Conservation (phyloP, 441 rosid species). For the Populus hybrid region DNA sequence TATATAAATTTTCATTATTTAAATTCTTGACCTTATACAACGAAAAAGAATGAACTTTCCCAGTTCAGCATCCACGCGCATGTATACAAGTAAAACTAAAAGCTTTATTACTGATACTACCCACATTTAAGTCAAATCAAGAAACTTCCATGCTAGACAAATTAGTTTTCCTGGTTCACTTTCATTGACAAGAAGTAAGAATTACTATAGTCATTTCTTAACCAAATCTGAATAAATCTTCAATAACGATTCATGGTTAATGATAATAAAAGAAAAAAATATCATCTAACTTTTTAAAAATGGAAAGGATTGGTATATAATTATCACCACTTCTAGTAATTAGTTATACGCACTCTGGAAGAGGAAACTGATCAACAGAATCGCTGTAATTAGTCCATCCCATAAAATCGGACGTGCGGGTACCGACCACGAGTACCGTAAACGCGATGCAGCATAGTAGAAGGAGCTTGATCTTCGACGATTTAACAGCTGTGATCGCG, state of each 20-base stretch:
- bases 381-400: constrained; percentile 38
- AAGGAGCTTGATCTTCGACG: constrained; percentile 64
- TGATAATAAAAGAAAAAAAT: too few relatives aligned
- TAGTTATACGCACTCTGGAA: constrained; percentile 43
- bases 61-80: too few relatives aligned
- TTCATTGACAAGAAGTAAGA: neutral
- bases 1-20: neutral
- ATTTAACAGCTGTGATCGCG: constrained; percentile 36
- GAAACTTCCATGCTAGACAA: neutral
- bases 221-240: too few relatives aligned
- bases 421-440: constrained; percentile 44
- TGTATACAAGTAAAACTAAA: neutral
- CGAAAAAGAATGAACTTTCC: too few relatives aligned
- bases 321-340: too few relatives aligned
- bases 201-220: too few relatives aligned
- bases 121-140: neutral
- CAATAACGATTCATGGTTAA: too few relatives aligned
- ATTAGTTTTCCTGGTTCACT: neutral
- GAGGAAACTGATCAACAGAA: constrained; percentile 37
- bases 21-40: too few relatives aligned
- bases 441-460: constrained; percentile 48
- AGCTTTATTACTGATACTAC: too few relatives aligned
- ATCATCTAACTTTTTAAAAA: too few relatives aligned
- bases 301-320: too few relatives aligned
- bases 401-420: constrained; percentile 39